Evolutionary conservation across 176 grass and related monocot species (phyloP), one percentile per base, ranked within the genome.

Genomic region (Hyparrhenia diplandra): DNA sequence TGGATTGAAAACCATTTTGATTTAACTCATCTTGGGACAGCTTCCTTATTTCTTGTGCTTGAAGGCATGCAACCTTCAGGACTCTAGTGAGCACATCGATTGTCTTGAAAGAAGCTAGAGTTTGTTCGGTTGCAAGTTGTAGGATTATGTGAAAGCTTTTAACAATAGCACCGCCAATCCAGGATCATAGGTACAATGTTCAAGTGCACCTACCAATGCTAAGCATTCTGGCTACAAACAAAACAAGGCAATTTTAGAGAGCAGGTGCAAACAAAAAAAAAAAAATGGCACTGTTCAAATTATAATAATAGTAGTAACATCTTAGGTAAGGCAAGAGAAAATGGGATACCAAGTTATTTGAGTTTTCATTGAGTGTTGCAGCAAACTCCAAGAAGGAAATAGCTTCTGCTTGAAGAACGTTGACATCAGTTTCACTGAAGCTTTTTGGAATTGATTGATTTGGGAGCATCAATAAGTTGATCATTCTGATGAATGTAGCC

Each of bases 341-440:
- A 42, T 39, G 23, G 30, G 58, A 90, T 93, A 98, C 95, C 95
- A 91, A 76, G 57, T 98, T 98, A 85, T 91, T 91, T 83, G 88
- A 88, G 62, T 95, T 98, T 82, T 88, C 90, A 84, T 76, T 89
- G 36, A 94, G 82, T 78, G 90, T 89, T 68, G 95, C 92, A 75
- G 93, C 90, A 86, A 95, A 98, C 89, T 98, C 95, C 90, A 98
- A 93, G 74, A 98, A 98, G 47, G 90, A 98, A 84, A 98, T 93
- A 83, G 92, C 95, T 87, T 98, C 95, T 24, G 82, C 69, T 89
- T 98, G 95, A 87, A 98, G 75, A 71, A 85, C 81, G 52, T 93
- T 90, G 32, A 89, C 81, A 47, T 86, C 75, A 77, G 39, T 61
- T 74, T 67, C 83, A 84, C 84, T 82, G 71, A 37, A 55, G 36